phyloP scores from a whole-genome alignment of 768 basidiomycete genomes.

The Mycena maculata region DNA sequence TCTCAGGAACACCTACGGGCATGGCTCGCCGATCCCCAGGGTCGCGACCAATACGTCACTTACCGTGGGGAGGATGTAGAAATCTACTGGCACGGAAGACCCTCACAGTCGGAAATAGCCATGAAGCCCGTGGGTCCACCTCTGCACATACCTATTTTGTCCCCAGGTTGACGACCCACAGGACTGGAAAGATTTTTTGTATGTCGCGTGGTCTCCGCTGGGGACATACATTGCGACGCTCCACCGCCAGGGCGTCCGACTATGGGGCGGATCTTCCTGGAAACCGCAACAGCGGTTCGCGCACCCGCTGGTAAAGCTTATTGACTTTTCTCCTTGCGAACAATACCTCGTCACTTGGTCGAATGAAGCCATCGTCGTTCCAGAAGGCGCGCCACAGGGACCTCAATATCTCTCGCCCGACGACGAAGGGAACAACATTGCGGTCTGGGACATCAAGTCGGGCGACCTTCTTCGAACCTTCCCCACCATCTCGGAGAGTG shows the following conservation, averaged over 20 bases:
- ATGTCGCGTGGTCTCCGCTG: slow-evolving; percentile 95
- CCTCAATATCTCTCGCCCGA: slow-evolving; percentile 90
- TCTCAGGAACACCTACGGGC: slow-evolving; percentile 92
- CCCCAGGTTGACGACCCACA: slow-evolving; percentile 44
- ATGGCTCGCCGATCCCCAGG: slow-evolving; percentile 93
- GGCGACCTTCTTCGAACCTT: slow-evolving; percentile 94
- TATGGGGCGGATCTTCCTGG: slow-evolving; percentile 96
- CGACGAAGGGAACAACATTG: slow-evolving; percentile 96
- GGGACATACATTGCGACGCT: slow-evolving; percentile 96
- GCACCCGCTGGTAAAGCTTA: slow-evolving; percentile 93
- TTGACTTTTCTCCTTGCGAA: slow-evolving; percentile 98
- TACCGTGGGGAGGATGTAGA: slow-evolving; percentile 93
- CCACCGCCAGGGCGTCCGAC: slow-evolving; percentile 93
- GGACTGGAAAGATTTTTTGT: slow-evolving; percentile 96
- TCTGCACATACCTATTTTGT: slow-evolving; percentile 5
- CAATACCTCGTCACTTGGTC: slow-evolving; percentile 98
- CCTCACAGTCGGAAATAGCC: slow-evolving; percentile 85
- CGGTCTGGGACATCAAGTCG: slow-evolving; percentile 98
- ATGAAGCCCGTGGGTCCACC: slow-evolving; percentile 73
- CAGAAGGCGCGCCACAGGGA: slow-evolving; percentile 83
- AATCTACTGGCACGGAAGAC: slow-evolving; percentile 93
- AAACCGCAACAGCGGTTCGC: slow-evolving; percentile 90
- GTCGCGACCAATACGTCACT: slow-evolving; percentile 95
- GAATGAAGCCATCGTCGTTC: slow-evolving; percentile 89
- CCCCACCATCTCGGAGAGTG: slow-evolving; percentile 70